Conservation (phyloP, 371 early-diverging fungal genomes). For the Haplosporangium sp. region DNA sequence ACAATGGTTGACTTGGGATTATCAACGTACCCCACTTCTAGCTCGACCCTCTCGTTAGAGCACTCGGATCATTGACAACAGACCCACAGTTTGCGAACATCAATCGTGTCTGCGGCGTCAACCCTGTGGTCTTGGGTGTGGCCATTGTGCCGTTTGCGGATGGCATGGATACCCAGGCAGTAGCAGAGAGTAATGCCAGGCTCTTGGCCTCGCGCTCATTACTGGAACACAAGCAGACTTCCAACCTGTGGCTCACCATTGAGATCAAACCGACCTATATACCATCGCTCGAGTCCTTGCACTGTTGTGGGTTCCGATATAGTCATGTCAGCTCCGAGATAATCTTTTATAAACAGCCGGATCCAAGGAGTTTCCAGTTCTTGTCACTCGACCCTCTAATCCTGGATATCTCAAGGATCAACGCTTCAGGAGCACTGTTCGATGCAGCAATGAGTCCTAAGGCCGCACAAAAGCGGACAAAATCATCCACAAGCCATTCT, state of each 20-base stretch:
- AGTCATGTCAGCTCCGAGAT: conserved; percentile 59
- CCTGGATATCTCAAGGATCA: conserved; percentile 71
- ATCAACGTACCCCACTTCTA: conserved; percentile 1
- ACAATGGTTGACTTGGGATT: too few relatives aligned
- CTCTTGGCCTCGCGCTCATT: conserved; percentile 41
- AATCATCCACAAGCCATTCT: conserved; percentile 32
- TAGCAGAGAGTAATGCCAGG: conserved; percentile 40
- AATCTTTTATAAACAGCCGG: conserved; percentile 74
- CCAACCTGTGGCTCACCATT: conserved; percentile 59
- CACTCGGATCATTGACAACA: conserved; percentile 34
- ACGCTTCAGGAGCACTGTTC: conserved; percentile 46
- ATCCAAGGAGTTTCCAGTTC: conserved; percentile 74
- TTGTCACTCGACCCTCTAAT: conserved; percentile 76
- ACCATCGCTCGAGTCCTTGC: conserved; percentile 52
- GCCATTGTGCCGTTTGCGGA: conserved; percentile 49
- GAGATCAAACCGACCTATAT: conserved; percentile 57
- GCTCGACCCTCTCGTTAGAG: conserved; percentile 42
- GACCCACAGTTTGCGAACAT: conserved; percentile 41
- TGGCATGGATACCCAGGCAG: conserved; percentile 27
- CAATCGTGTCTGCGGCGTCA: conserved; percentile 40
- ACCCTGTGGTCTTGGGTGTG: conserved; percentile 49
- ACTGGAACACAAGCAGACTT: conserved; percentile 51
- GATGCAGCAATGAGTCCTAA: conserved; percentile 49
- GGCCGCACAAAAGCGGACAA: conserved; percentile 40
- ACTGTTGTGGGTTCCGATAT: conserved; percentile 58